Base-by-base conservation (phyloP, 257 asterid species). In the Datura wrightii region DNA sequence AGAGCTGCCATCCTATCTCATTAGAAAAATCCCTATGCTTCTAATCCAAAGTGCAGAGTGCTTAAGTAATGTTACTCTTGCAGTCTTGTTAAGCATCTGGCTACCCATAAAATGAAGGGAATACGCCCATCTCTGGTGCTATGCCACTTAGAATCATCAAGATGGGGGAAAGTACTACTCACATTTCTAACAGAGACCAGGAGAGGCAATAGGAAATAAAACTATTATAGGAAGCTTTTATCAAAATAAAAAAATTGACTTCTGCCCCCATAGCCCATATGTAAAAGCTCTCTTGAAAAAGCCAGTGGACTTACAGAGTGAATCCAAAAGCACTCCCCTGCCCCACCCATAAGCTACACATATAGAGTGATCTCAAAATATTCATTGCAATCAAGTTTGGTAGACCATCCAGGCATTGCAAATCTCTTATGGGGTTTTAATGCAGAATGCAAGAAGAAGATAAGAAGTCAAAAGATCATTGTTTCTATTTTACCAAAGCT, bases 401-500 rank as follows among this genome's bases (percentile, higher is more conserved):
- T 72, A 72, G n/a, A 19, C 58, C 56, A 44, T 70, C 78, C 31
- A 70, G 1, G 5, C 54, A 16, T 41, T 53, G 58, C 58, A 53
- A 6, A 69, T 71, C 52, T 71, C 55, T 71, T 42, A n/a, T 71
- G 10, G 79, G 56, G 37, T 1, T 72, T 72, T 46, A 2, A 46
- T 44, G 80, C 41, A 72, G 80, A 72, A 72, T 46, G 59, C 59
- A 72, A 46, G 2, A 72, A 19, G 56, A 72, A 46, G 42, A 72
- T 72, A 59, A 19, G 37, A 59, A 2, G 37, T 71, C 78, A 67
- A 67, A n/a, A 72, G 41, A 71, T 44, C 39, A n/a, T 71, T 44
- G 0, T n/a, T 71, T 44, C 56, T 42, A 70, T 41, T 71, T 44
- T 8, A n/a, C 18, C 18, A 71, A 71, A 71, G 56, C 56, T n/a